Evolutionary conservation across 257 asterid species (phyloP).

Genomic region (Lantana camara): DNA sequence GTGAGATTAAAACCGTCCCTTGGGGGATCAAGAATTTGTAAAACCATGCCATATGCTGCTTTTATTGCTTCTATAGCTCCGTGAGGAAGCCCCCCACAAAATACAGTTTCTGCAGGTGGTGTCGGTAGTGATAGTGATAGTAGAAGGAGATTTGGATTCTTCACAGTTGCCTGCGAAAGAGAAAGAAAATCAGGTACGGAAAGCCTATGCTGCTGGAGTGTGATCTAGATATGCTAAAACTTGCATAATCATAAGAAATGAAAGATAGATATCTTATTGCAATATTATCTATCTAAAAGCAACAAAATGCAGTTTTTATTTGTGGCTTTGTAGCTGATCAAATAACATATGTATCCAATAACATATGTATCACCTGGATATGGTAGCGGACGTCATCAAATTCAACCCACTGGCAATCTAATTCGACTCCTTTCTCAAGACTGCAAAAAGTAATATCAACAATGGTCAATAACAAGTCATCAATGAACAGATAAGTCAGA

Average conservation of each 20-base stretch:
- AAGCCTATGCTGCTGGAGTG: neutral
- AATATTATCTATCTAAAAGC: neutral
- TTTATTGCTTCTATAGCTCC: slow-evolving; percentile 95
- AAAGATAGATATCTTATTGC: slow-evolving; percentile 20
- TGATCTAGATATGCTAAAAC: slow-evolving; percentile 2
- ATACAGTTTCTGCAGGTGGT: slow-evolving; percentile 88
- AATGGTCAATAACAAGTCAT: slow-evolving; percentile 7
- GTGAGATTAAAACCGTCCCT: slow-evolving; percentile 97
- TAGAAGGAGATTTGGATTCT: slow-evolving; percentile 74
- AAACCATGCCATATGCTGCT: slow-evolving; percentile 74
- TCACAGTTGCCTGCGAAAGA: slow-evolving; percentile 67
- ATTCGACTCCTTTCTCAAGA: slow-evolving; percentile 90
- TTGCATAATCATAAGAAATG: neutral
- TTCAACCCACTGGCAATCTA: slow-evolving; percentile 91
- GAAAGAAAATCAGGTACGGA: slow-evolving; percentile 14
- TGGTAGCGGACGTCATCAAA: slow-evolving; percentile 93
- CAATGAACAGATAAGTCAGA: slow-evolving; percentile 4
- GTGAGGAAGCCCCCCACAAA: slow-evolving; percentile 84
- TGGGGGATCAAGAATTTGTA: slow-evolving; percentile 98
- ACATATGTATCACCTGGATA: slow-evolving; percentile 64
- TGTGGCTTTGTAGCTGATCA: neutral
- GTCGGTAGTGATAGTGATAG: slow-evolving; percentile 78
- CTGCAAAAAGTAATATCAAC: slow-evolving; percentile 42
- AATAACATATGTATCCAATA: neutral
- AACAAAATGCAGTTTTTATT: neutral